Percentiles rank a stretch among this genome's conserved stretches.
Evolutionary conservation across 345 rosid genomes (phyloP).

Genomic region (Erodium maritimum): DNA sequence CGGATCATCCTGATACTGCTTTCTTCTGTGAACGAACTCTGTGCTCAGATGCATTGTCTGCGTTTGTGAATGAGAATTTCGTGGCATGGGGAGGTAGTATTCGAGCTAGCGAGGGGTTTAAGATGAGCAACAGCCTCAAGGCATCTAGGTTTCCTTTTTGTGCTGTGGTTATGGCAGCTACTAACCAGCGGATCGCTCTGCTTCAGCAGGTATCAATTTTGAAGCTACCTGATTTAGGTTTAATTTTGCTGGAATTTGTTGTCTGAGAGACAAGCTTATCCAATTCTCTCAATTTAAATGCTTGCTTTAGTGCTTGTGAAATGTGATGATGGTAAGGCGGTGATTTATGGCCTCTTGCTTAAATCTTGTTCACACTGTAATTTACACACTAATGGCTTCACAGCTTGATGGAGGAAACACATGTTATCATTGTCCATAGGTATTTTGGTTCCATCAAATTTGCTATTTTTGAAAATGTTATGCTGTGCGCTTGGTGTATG

Average conservation of each 20-base stretch:
- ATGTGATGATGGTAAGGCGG: not conserved
- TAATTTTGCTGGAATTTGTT: too few species aligned
- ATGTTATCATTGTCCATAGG: not conserved
- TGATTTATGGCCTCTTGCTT: not conserved
- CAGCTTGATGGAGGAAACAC: too few species aligned
- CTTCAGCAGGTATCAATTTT: slow-evolving; percentile 64
- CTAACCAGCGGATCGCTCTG: slow-evolving; percentile 86
- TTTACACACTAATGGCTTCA: too few species aligned
- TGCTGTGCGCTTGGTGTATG: not conserved
- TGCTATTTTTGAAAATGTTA: not conserved
- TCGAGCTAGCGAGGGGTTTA: slow-evolving; percentile 93
- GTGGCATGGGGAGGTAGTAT: slow-evolving; percentile 94
- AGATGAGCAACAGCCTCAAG: slow-evolving; percentile 97
- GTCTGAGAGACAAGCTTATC: too few species aligned
- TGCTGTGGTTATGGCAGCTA: slow-evolving; percentile 94
- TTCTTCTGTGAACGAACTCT: slow-evolving; percentile 63
- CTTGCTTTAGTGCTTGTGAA: too few species aligned
- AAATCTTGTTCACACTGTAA: too few species aligned
- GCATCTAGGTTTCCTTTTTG: slow-evolving; percentile 90
- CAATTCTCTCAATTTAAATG: too few species aligned
- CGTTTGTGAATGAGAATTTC: slow-evolving; percentile 84
- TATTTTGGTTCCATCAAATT: not conserved
- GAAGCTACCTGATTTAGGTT: too few species aligned
- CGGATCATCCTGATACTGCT: slow-evolving; percentile 86
- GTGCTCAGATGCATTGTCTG: slow-evolving; percentile 46